Percentiles rank a stretch among this genome's conserved stretches.
These are phyloP conservation scores for Fusarium neocosmosporiellum DNA, from an alignment of 2,329 filamentous ascomycete species.

Conservation along the genomic window DNA sequence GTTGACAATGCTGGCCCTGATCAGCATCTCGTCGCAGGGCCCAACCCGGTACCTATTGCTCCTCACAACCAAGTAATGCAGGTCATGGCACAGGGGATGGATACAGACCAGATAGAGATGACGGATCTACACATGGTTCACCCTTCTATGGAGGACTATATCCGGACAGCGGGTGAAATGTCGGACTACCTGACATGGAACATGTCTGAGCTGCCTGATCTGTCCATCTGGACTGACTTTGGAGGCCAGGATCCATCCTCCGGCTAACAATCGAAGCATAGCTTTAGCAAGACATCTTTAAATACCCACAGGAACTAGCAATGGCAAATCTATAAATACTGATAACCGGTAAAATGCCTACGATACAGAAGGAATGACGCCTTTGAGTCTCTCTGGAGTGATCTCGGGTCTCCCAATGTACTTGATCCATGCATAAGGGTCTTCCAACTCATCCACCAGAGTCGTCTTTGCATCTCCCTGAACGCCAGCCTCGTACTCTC, in stretches of 20 bases:
- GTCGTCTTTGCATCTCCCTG: not conserved
- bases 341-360: not conserved
- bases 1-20: not conserved
- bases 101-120: not conserved
- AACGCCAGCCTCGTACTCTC: not conserved
- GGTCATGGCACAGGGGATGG: not conserved
- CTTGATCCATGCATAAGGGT: constrained; percentile 30
- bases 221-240: not conserved
- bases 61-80: not conserved
- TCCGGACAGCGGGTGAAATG: not conserved
- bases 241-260: not conserved
- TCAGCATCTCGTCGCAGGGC: not conserved
- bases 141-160: constrained; percentile 2
- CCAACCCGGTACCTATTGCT: not conserved
- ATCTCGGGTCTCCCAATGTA: constrained; percentile 20
- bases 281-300: not conserved
- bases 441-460: constrained; percentile 13
- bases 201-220: not conserved
- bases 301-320: not conserved
- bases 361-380: constrained; percentile 1
- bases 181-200: not conserved
- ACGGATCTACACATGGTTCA: not conserved
- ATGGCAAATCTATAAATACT: not conserved
- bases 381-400: constrained; percentile 2
- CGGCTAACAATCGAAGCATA: not conserved